Conservation (phyloP, 2,329 filamentous ascomycete species). For the Calonectria naviculata region DNA sequence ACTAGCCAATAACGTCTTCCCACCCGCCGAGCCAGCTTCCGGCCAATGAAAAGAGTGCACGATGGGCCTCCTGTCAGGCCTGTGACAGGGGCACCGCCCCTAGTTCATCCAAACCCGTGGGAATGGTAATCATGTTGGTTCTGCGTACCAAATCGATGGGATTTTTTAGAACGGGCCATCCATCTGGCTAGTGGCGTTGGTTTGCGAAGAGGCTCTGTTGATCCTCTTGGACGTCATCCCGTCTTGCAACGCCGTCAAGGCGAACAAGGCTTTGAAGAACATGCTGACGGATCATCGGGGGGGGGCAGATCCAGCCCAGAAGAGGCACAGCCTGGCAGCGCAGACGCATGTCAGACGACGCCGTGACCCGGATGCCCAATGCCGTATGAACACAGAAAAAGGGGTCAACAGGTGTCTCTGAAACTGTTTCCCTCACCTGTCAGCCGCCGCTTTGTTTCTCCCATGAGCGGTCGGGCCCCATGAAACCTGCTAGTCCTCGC, state of each 20-base stretch:
- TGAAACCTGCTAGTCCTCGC: slow-evolving; percentile 8
- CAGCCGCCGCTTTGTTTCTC: background rate
- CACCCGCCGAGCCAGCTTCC: background rate
- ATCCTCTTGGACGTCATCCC: background rate
- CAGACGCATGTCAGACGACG: background rate
- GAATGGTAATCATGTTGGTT: background rate
- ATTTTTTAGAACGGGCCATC: background rate
- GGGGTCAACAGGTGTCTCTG: background rate
- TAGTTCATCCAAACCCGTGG: background rate
- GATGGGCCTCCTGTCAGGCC: background rate
- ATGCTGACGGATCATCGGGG: background rate
- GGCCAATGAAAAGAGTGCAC: background rate
- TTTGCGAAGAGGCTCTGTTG: background rate
- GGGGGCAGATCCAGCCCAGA: background rate
- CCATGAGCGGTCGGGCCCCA: background rate
- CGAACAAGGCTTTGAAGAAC: background rate
- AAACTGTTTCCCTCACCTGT: slow-evolving; percentile 4
- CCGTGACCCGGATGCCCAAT: background rate
- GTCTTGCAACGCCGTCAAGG: background rate
- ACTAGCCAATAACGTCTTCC: background rate
- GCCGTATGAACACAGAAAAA: background rate
- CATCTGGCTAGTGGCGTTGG: background rate
- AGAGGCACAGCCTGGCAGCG: background rate
- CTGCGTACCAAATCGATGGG: background rate
- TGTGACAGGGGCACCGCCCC: background rate